These are phyloP conservation scores for Porogramme epimiltina DNA, from an alignment of 1,284 basidiomycete species.

Conservation along the genomic window DNA sequence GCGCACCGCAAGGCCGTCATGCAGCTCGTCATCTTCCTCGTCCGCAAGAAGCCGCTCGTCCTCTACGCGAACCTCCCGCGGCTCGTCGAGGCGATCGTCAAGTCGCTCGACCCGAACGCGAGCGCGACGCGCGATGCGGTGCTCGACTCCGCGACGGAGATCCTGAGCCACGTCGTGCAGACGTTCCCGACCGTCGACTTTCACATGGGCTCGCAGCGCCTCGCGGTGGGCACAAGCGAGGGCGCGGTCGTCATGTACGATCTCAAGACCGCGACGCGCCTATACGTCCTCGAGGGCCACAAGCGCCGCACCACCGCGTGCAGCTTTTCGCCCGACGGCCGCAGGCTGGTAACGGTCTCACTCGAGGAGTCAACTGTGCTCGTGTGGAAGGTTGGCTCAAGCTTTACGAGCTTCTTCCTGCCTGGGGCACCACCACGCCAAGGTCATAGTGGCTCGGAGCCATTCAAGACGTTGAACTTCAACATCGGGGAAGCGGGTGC, in stretches of 20 bases:
- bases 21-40: constrained; percentile 93
- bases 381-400: constrained; percentile 90
- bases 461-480: constrained; percentile 84
- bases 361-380: constrained; percentile 82
- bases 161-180: constrained; percentile 86
- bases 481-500: constrained; percentile 66
- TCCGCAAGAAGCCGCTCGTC: constrained; percentile 89
- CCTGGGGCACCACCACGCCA: constrained; percentile 93
- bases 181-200: constrained; percentile 96
- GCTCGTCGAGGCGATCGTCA: constrained; percentile 94
- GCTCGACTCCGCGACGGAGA: constrained; percentile 90
- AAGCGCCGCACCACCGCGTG: constrained; percentile 77
- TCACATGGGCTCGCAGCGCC: constrained; percentile 80
- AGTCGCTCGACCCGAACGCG: constrained; percentile 91
- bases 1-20: constrained; percentile 88
- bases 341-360: constrained; percentile 86
- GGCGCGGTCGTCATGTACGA: constrained; percentile 96
- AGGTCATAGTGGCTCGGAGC: constrained; percentile 76
- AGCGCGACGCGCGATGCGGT: constrained; percentile 86
- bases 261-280: constrained; percentile 90
- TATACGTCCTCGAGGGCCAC: constrained; percentile 95
- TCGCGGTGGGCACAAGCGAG: constrained; percentile 94
- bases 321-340: constrained; percentile 91
- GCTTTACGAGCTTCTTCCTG: constrained; percentile 86
- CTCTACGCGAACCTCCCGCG: constrained; percentile 86